Percentiles rank a stretch among this genome's conserved stretches.
phyloP scores from a whole-genome alignment of 768 basidiomycete genomes.

The Mycena epipterygia region DNA sequence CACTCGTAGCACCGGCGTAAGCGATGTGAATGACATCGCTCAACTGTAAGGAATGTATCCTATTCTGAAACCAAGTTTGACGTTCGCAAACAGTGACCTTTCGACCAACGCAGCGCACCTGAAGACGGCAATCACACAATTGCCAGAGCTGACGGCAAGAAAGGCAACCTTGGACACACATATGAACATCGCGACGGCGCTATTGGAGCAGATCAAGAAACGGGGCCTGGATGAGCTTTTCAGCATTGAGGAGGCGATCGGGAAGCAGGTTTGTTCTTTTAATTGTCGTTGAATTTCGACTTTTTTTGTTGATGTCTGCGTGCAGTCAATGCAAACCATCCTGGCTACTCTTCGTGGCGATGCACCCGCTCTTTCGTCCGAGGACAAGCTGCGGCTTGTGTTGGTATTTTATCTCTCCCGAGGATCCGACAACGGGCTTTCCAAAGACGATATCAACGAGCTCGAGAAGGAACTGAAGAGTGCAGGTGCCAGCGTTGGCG shows the following conservation, averaged over 20 bases:
- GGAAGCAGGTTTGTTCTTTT: slow-evolving; percentile 74
- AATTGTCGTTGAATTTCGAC: background rate
- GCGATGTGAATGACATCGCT: slow-evolving; percentile 94
- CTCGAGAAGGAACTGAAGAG: slow-evolving; percentile 89
- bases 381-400: slow-evolving; percentile 93
- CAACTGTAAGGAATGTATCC: slow-evolving; percentile 77
- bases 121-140: slow-evolving; percentile 96
- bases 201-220: slow-evolving; percentile 95
- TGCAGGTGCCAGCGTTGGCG: slow-evolving; percentile 82
- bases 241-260: slow-evolving; percentile 92
- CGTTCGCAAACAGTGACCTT: slow-evolving; percentile 71
- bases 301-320: background rate
- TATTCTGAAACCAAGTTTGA: slow-evolving; percentile 1
- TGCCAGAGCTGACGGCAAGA: slow-evolving; percentile 96
- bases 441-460: slow-evolving; percentile 91
- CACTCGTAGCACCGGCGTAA: slow-evolving; percentile 95
- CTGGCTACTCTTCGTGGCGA: slow-evolving; percentile 89
- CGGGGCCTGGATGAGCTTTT: slow-evolving; percentile 97
- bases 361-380: slow-evolving; percentile 72
- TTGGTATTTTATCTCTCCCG: slow-evolving; percentile 96
- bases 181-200: slow-evolving; percentile 98
- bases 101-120: slow-evolving; percentile 94
- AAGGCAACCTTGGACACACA: slow-evolving; percentile 98
- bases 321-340: slow-evolving; percentile 80
- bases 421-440: slow-evolving; percentile 76